Evolutionary conservation across 208 protist species (phyloP).

Genomic region (Histomonas meleagridis): DNA sequence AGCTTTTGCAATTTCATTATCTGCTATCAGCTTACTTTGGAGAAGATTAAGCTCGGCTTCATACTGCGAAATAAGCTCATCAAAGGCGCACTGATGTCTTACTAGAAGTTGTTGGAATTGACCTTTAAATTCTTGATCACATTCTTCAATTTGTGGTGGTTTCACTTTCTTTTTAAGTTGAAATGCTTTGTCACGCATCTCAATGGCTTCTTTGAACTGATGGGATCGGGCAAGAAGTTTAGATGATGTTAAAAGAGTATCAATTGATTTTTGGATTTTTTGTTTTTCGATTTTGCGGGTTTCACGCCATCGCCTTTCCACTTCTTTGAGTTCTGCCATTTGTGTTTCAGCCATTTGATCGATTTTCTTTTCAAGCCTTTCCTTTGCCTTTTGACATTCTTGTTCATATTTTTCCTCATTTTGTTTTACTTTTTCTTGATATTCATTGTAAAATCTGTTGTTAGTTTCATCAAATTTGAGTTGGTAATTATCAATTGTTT

Average conservation of each 20-base stretch:
- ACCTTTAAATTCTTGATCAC: background rate
- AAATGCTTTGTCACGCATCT: background rate
- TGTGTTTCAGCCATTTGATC: background rate
- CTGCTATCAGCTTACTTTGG: background rate
- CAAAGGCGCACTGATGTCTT: background rate
- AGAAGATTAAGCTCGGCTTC: background rate
- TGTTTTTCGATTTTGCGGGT: background rate
- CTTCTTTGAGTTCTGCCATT: background rate
- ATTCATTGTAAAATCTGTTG: background rate
- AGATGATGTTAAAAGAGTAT: background rate
- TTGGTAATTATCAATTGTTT: background rate
- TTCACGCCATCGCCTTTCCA: background rate
- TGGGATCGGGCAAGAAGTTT: background rate
- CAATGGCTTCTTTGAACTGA: background rate
- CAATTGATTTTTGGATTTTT: background rate
- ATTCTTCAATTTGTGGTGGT: background rate
- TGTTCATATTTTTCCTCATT: background rate
- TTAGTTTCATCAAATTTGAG: background rate
- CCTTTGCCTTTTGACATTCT: background rate
- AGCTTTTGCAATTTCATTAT: background rate
- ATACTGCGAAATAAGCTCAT: background rate
- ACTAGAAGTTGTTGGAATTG: background rate
- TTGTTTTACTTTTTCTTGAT: background rate
- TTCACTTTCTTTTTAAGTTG: background rate
- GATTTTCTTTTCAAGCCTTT: background rate